Evolutionary conservation across 371 early-diverging fungal genomes (phyloP), one percentile per base, ranked within the genome.

Genomic region (Mortierella sp.): DNA sequence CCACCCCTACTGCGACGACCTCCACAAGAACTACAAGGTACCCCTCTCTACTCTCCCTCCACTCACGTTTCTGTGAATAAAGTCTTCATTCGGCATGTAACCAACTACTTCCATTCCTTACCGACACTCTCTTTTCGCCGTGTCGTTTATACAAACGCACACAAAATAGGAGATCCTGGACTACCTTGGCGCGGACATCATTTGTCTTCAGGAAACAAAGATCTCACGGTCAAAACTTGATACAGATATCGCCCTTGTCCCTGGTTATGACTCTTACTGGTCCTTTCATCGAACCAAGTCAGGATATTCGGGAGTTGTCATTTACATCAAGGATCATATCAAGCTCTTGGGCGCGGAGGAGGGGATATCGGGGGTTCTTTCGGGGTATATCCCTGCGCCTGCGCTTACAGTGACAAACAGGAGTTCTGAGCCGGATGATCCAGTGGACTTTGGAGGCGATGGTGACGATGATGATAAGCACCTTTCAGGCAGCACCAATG

Each of bases 151-250:
- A 12, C 56, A 38, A 41, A 12, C 38, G 38, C 60, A n/a, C 70
- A 41, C 51, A 21, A 44, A 7, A 56, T 78, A 93, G 93, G 84
- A 77, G 16, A 73, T 95, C 18, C 80, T 95, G 10, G 91, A 93
- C 75, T 78, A 91, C 24, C 88, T 95, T 2, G 88, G 88, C 41
- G 92, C 94, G 4, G 96, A 96, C 81, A 95, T 97, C 75, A 89
- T 95, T 44, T 97, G 91, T 83, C 81, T 97, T 11, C 97, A 97
- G 84, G 97, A 97, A 88, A 91, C 93, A 71, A 96, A 96, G 88
- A 90, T 94, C 54, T 90, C 92, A 16, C 88, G 94, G 7, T 82
- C 90, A 1, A 91, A 91, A 75, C 65, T 95, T 8, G 90, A 93
- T 24, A 72, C 92, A 35, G 92, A 93, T 18, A 78, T 95, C 65